Percentiles rank a stretch among this genome's conserved stretches.
Evolutionary conservation across 75 land plant species (phyloP).

Genomic region (Pseudotsuga menziesii): DNA sequence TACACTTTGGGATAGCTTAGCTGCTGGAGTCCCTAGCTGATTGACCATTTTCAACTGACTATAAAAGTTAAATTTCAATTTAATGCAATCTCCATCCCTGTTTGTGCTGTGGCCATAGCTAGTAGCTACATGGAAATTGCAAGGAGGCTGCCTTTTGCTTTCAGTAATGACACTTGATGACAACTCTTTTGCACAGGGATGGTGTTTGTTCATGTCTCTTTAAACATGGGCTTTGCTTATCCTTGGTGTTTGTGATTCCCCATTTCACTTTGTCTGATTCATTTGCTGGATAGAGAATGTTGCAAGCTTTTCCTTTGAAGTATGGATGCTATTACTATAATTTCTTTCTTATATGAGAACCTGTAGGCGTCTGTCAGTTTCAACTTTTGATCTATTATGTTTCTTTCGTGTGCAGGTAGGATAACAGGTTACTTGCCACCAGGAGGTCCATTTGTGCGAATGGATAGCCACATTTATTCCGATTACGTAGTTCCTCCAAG

Average conservation of each 20-base stretch:
- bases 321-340: background rate
- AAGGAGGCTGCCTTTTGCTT: background rate
- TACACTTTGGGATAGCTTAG: background rate
- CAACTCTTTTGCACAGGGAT: background rate
- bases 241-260: background rate
- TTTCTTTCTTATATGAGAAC: too few relatives aligned
- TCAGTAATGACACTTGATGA: background rate
- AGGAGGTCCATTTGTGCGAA: constrained; percentile 97
- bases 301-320: background rate
- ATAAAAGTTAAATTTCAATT: background rate
- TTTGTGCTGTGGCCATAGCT: background rate
- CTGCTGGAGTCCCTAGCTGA: background rate
- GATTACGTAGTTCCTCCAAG: constrained; percentile 96
- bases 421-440: constrained; percentile 90
- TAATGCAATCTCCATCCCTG: background rate
- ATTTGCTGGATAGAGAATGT: background rate
- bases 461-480: constrained; percentile 97
- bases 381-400: background rate
- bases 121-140: background rate
- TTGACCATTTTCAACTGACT: background rate
- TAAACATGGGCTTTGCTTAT: background rate
- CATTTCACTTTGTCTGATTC: background rate
- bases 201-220: background rate
- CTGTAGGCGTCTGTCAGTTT: background rate
- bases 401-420: constrained; percentile 42